phyloP scores from a whole-genome alignment of 1,139 yeast species.

The Taphrina flavorubra region DNA sequence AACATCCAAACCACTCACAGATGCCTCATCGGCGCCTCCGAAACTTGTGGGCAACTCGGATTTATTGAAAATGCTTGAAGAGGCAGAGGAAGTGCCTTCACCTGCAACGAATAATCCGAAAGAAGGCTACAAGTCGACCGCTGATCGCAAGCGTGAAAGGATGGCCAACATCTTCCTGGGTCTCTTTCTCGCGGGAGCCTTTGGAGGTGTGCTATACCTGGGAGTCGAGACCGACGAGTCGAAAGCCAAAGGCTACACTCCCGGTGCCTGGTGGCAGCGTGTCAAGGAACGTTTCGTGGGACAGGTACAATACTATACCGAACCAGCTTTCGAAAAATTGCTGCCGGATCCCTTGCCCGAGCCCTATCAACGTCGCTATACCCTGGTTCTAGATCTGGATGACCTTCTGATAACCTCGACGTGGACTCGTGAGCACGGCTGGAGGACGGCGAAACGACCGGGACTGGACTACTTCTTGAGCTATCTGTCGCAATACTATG shows the following conservation, averaged over 20 bases:
- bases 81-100: slow-evolving; percentile 30
- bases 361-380: slow-evolving; percentile 90
- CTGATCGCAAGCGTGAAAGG: slow-evolving; percentile 55
- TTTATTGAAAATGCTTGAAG: slow-evolving; percentile 27
- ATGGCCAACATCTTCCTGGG: slow-evolving; percentile 73
- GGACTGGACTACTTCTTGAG: slow-evolving; percentile 96
- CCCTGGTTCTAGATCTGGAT: slow-evolving; percentile 85
- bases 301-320: slow-evolving; percentile 82
- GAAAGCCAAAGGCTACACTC: slow-evolving; percentile 69
- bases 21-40: slow-evolving; percentile 20
- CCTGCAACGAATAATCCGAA: slow-evolving; percentile 26
- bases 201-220: slow-evolving; percentile 74
- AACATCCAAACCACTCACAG: slow-evolving; percentile 15
- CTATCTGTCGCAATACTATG: slow-evolving; percentile 92
- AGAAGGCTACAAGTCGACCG: slow-evolving; percentile 53
- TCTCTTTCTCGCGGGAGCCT: slow-evolving; percentile 54
- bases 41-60: slow-evolving; percentile 34
- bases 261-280: slow-evolving; percentile 67
- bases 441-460: slow-evolving; percentile 99
- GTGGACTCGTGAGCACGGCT: slow-evolving; percentile 91
- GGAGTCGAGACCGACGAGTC: slow-evolving; percentile 59
- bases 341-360: slow-evolving; percentile 91
- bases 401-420: slow-evolving; percentile 88
- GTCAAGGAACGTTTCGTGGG: slow-evolving; percentile 73
- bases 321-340: slow-evolving; percentile 90